phyloP scores from a whole-genome alignment of 495 filamentous ascomycete species.

The Filosporella fistucella region DNA sequence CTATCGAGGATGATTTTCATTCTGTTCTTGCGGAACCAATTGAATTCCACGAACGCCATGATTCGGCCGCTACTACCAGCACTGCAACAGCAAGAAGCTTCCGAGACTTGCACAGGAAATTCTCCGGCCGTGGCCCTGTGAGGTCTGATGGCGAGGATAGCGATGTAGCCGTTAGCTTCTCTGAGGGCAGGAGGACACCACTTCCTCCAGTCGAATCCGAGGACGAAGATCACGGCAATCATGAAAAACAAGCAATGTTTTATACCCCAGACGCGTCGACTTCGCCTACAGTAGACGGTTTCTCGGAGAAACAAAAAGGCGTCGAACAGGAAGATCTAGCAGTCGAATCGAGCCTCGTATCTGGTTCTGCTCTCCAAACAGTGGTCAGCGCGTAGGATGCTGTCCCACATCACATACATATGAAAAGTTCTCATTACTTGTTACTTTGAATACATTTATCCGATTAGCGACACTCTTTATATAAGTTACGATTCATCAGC shows the following conservation, averaged over 20 bases:
- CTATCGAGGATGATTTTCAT: slow-evolving; percentile 32
- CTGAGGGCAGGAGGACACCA: slow-evolving; percentile 48
- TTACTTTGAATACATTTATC: not conserved
- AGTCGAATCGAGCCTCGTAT: too few species aligned
- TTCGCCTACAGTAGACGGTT: slow-evolving; percentile 15
- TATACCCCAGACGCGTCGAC: slow-evolving; percentile 24
- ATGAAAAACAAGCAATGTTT: slow-evolving; percentile 19
- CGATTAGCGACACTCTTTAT: not conserved
- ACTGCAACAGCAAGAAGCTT: slow-evolving; percentile 53
- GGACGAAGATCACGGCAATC: slow-evolving; percentile 13
- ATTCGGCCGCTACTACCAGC: slow-evolving; percentile 47
- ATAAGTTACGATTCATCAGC: not conserved
- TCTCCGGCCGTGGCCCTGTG: slow-evolving; percentile 28
- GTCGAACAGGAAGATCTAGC: too few species aligned
- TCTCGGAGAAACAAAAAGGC: too few species aligned
- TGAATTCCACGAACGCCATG: slow-evolving; percentile 38
- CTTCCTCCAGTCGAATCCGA: slow-evolving; percentile 46
- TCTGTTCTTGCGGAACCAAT: slow-evolving; percentile 29
- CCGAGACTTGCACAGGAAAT: slow-evolving; percentile 39
- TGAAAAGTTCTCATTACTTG: not conserved
- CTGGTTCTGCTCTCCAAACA: not conserved
- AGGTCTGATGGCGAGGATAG: slow-evolving; percentile 49
- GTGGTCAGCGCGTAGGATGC: not conserved
- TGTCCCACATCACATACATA: too few species aligned
- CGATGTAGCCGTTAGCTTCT: slow-evolving; percentile 50